Conservation (phyloP, 176 grass and related monocot genomes). For the Oryza coarctata region DNA sequence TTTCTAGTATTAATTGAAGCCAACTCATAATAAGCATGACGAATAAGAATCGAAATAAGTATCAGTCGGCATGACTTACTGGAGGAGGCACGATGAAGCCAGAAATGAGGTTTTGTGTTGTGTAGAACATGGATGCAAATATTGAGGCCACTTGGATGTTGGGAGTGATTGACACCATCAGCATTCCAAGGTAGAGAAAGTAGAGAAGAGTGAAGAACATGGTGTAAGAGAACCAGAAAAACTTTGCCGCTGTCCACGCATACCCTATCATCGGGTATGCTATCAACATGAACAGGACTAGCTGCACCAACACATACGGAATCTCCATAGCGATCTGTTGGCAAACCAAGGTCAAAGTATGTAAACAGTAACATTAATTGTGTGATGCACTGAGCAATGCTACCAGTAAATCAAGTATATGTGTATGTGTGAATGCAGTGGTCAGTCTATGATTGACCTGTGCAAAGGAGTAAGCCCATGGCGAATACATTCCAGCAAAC, state of each 20-base stretch:
- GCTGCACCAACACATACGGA: conserved; percentile 54
- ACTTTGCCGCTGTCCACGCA: conserved; percentile 55
- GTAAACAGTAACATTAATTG: neutral
- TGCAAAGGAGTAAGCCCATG: conserved; percentile 61
- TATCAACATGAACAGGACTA: conserved; percentile 51
- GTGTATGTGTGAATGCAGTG: neutral
- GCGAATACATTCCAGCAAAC: conserved; percentile 66
- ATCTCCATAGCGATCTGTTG: conserved; percentile 66
- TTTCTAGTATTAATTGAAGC: neutral
- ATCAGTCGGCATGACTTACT: conserved; percentile 42
- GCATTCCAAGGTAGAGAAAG: conserved; percentile 74
- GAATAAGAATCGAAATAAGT: neutral
- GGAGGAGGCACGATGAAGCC: conserved; percentile 63
- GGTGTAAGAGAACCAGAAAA: conserved; percentile 66
- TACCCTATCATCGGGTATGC: conserved; percentile 76
- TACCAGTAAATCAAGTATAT: neutral
- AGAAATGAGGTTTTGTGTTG: conserved; percentile 54
- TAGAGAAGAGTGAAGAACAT: conserved; percentile 69
- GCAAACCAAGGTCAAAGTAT: neutral
- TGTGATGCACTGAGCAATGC: neutral
- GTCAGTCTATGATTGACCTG: conserved; percentile 31
- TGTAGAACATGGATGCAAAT: conserved; percentile 61
- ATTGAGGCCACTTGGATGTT: conserved; percentile 62
- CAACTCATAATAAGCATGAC: neutral
- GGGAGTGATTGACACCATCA: conserved; percentile 60